A percentile compares a stretch with the other conserved stretches of the same genome.
Evolutionary conservation across 2,329 filamentous ascomycete genomes (phyloP).

Genomic region (Sporothrix protearum): DNA sequence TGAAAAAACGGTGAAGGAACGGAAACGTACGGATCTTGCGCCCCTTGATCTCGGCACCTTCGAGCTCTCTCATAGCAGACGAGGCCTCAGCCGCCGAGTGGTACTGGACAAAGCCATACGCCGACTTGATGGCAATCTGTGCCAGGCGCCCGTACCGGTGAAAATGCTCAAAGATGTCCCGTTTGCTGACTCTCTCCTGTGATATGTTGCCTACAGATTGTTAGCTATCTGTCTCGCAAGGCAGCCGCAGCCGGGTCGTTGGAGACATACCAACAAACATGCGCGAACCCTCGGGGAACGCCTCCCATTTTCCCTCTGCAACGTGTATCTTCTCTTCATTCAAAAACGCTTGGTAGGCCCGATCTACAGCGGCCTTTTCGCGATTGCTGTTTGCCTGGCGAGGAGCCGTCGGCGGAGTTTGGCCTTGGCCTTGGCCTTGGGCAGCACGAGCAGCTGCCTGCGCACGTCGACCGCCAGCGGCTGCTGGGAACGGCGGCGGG

Average conservation of each 20-base stretch:
- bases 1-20: not conserved
- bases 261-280: slow-evolving; percentile 70
- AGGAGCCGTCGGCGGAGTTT: not conserved
- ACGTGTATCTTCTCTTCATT: slow-evolving; percentile 71
- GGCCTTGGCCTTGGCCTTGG: slow-evolving; percentile 13
- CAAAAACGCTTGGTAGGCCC: slow-evolving; percentile 68
- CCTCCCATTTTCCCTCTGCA: slow-evolving; percentile 73
- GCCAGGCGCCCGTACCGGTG: slow-evolving; percentile 79
- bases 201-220: slow-evolving; percentile 76
- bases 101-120: slow-evolving; percentile 96
- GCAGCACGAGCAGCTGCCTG: not conserved
- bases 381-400: slow-evolving; percentile 16
- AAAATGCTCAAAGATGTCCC: slow-evolving; percentile 90
- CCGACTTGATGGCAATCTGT: slow-evolving; percentile 94
- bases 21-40: slow-evolving; percentile 79
- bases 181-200: slow-evolving; percentile 87
- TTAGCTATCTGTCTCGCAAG: slow-evolving; percentile 32
- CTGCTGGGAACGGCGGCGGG: slow-evolving; percentile 10
- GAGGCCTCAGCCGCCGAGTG: slow-evolving; percentile 71
- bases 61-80: slow-evolving; percentile 70
- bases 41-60: slow-evolving; percentile 79
- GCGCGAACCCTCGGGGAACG: slow-evolving; percentile 69
- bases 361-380: slow-evolving; percentile 39
- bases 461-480: not conserved
- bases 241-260: not conserved